Evolutionary conservation across 495 filamentous ascomycete species (phyloP).

Genomic region (Glonium stellatum): DNA sequence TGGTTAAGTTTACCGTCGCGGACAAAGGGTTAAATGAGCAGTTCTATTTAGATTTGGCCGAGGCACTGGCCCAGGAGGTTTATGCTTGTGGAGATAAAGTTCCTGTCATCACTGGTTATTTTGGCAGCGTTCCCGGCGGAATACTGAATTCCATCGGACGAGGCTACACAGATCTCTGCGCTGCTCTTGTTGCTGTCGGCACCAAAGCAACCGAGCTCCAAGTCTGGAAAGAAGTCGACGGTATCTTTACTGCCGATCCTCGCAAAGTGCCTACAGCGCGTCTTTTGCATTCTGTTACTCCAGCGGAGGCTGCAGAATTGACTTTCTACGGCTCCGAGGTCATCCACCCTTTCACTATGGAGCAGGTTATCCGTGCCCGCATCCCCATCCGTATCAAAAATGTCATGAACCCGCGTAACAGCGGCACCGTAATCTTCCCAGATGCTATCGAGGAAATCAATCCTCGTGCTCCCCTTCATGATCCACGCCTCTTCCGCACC

Average conservation of each 20-base stretch:
- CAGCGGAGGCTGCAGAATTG: slow-evolving; percentile 47
- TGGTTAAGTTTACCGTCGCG: slow-evolving; percentile 55
- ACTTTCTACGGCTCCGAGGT: slow-evolving; percentile 59
- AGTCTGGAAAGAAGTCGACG: slow-evolving; percentile 53
- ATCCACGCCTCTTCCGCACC: slow-evolving; percentile 34
- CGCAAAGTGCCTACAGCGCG: slow-evolving; percentile 47
- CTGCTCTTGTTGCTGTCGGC: slow-evolving; percentile 45
- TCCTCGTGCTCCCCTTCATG: slow-evolving; percentile 42
- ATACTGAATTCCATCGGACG: slow-evolving; percentile 43
- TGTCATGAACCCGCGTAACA: slow-evolving; percentile 84
- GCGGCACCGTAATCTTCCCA: slow-evolving; percentile 76
- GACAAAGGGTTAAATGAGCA: slow-evolving; percentile 57
- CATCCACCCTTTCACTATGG: slow-evolving; percentile 97
- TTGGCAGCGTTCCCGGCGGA: slow-evolving; percentile 45
- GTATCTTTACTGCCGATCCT: slow-evolving; percentile 52
- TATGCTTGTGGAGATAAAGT: slow-evolving; percentile 53
- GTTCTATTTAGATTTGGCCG: slow-evolving; percentile 73
- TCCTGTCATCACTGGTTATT: slow-evolving; percentile 42
- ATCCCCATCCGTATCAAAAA: slow-evolving; percentile 98
- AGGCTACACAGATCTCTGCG: slow-evolving; percentile 50
- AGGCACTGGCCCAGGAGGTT: slow-evolving; percentile 59
- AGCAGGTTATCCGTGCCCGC: slow-evolving; percentile 86
- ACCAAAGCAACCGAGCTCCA: slow-evolving; percentile 45
- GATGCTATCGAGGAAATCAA: slow-evolving; percentile 42
- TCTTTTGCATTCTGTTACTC: slow-evolving; percentile 45